These are phyloP conservation scores for Coix lacrymajobi DNA, from an alignment of 176 grass and related monocot genomes.

Conservation along the genomic window DNA sequence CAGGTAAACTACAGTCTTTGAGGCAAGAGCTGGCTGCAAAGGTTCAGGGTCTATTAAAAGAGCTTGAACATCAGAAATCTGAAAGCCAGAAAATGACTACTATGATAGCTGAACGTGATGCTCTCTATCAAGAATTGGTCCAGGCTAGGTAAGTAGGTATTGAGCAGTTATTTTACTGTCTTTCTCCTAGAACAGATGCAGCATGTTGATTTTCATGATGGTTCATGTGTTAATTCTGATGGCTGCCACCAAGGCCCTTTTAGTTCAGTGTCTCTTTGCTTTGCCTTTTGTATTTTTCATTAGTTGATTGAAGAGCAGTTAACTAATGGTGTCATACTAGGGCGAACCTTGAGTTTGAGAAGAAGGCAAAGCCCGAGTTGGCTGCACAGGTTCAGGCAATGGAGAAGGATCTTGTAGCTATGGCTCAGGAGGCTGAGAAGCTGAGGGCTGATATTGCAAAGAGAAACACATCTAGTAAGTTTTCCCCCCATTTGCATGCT, in stretches of 20 bases:
- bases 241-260: not conserved
- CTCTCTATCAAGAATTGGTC: constrained; percentile 37
- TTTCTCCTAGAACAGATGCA: not conserved
- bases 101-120: constrained; percentile 51
- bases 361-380: constrained; percentile 42
- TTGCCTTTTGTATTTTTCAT: not conserved
- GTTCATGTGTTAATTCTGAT: not conserved
- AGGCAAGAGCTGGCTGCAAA: constrained; percentile 52
- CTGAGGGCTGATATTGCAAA: constrained; percentile 59
- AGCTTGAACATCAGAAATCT: constrained; percentile 42
- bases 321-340: constrained; percentile 25
- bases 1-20: constrained; percentile 29
- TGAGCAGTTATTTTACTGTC: not conserved
- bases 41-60: constrained; percentile 45
- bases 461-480: constrained; percentile 42
- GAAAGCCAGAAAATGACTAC: constrained; percentile 46
- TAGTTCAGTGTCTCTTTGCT: not conserved
- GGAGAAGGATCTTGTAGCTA: constrained; percentile 69
- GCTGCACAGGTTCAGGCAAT: constrained; percentile 40
- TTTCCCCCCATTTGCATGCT: not conserved
- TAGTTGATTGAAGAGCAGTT: not conserved
- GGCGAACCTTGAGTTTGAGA: constrained; percentile 40
- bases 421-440: constrained; percentile 61
- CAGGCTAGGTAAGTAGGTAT: constrained; percentile 56
- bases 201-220: not conserved